Base-by-base conservation (phyloP, 2,329 filamentous ascomycete genomes). In the Phoma sp. region DNA sequence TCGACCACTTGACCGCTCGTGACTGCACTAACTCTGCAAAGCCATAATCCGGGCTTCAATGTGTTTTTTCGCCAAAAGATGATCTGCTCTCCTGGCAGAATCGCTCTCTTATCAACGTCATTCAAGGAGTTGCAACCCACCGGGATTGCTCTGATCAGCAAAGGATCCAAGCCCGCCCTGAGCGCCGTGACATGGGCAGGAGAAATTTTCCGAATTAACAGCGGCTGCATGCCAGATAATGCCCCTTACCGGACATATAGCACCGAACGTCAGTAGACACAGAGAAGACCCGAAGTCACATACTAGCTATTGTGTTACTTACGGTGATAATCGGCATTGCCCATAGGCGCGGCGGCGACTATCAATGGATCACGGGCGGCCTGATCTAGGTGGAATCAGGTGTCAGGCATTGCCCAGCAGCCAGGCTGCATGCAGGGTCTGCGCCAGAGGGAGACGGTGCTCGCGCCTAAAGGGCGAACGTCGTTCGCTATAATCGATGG, bases 401-500 rank as follows among this genome's bases (percentile, higher is more conserved):
- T 52, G 49, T 38, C 43, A 39, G 43, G 38, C 43, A n/a, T 6
- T 27, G 18, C 39, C 39, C n/a, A 18, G 36, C 18, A n/a, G 18
- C 11, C 36, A 38, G 36, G 18, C 18, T n/a, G 11, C 27, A 42
- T 42, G 49, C 49, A 52, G 49, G 49, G 49, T 42, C 49, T 14
- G 43, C 49, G 44, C 41, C 48, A 41, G 18, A 13, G 29, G 6
- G 18, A 7, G 44, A 48, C 35, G 51, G 45, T 40, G 51, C 33
- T 18, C 35, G 51, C 29, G 51, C 45, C 40, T 25, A 18, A 41
- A 6, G 45, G 36, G 45, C 30, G 52, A 55, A 55, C 52, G 52
- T 55, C 52, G 52, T 55, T 55, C 52, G 41, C 52, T 49, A 46
- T 23, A 41, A 49, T 49, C 52, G 40, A 55, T 29, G 41, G 45